phyloP scores from a whole-genome alignment of 208 protist species.

The Leishmania tarentolae region DNA sequence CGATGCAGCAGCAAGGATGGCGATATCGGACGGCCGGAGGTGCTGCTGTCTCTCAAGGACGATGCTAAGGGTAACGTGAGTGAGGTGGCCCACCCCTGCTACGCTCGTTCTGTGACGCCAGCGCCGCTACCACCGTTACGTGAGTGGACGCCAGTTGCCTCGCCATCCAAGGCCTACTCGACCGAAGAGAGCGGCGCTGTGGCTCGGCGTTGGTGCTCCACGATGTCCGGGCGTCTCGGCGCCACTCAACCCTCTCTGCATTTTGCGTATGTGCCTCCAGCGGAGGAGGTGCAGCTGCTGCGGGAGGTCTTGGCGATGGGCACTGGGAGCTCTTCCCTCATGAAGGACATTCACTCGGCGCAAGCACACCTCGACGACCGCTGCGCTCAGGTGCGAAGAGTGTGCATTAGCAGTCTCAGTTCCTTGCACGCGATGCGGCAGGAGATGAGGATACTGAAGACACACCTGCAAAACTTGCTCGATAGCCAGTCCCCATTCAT shows the following conservation, averaged over 20 bases:
- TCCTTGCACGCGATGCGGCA: slow-evolving; percentile 33
- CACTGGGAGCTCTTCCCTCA: slow-evolving; percentile 55
- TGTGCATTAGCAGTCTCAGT: slow-evolving; percentile 23
- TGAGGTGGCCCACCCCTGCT: not conserved
- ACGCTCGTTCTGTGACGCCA: not conserved
- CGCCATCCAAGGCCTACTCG: not conserved
- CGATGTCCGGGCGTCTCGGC: slow-evolving; percentile 35
- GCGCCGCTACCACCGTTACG: slow-evolving; percentile 10
- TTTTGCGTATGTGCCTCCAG: slow-evolving; percentile 64
- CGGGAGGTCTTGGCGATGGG: slow-evolving; percentile 79
- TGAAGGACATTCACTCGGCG: slow-evolving; percentile 55
- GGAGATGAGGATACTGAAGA: slow-evolving; percentile 40
- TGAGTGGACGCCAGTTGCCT: slow-evolving; percentile 9
- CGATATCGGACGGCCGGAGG: not conserved
- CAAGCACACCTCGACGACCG: slow-evolving; percentile 32
- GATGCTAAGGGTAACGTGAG: not conserved
- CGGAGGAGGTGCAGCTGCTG: slow-evolving; percentile 67
- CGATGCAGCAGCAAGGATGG: slow-evolving; percentile 3
- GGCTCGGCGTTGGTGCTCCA: slow-evolving; percentile 47
- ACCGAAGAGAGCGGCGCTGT: slow-evolving; percentile 31
- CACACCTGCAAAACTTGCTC: slow-evolving; percentile 37
- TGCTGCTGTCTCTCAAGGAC: not conserved
- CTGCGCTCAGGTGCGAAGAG: slow-evolving; percentile 19
- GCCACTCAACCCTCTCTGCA: slow-evolving; percentile 40
- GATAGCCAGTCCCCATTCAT: slow-evolving; percentile 47